Evolutionary conservation across 2,329 filamentous ascomycete genomes (phyloP), one percentile per base, ranked within the genome.

Genomic region (Ophiostoma perfectum): DNA sequence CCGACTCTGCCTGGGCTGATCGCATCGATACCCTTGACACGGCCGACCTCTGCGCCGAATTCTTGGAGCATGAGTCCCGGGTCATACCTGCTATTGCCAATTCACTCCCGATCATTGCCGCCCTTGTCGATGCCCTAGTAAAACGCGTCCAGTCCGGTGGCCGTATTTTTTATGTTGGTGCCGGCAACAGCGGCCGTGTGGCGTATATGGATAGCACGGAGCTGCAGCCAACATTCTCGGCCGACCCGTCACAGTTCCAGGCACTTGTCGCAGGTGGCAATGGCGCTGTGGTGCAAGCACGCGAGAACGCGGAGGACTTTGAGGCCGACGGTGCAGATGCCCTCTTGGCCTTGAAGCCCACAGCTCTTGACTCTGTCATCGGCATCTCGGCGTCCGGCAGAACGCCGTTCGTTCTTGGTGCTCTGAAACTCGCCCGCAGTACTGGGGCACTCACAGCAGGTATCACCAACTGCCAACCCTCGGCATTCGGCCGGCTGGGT

Each of bases 131-230:
- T 67, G 73, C 72, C 3, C 52, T 79, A 9, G 71, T 74, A 9
- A 70, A 69, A 9, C 75, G 77, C 5, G 74, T 79, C 11, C 73
- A 73, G 42, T 70, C 68, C 11, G 76, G 78, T 14, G 78, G 78
- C 14, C 73, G 78, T 67, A 73, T 79, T 63, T 68, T 77, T 9
- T 78, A 79, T 70, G 76, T 80, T 27, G 79, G 79, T 16, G 80
- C 79, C 5, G 78, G 80, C 11, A 81, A 79, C 5, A 81, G 80
- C 70, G 78, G 80, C 66, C 78, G 79, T 77, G 79, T 69, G 71
- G 69, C 67, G 16, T 45, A 64, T 18, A 69, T 80, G 49, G 79
- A 81, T 71, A 76, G 78, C 18, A 79, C 78, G 2, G 79, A 81
- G 67, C 78, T 80, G 49, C 77, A 76, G 2, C 78, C 78, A 1